Conservation (phyloP, 169 alveolate genomes). For the Plasmodium ovale region DNA sequence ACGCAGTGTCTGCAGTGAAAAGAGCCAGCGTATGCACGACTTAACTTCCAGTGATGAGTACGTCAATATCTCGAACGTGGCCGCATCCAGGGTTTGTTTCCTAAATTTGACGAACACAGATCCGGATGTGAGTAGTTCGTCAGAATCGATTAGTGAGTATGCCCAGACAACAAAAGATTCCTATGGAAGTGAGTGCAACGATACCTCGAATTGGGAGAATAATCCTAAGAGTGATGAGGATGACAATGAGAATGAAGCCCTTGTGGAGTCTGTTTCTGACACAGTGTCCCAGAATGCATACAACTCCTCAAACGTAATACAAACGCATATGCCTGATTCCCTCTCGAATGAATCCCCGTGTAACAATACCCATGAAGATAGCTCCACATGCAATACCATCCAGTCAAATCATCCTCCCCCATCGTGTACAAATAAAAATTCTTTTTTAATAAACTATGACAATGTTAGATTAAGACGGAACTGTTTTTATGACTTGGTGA, state of each 20-base stretch:
- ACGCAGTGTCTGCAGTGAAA: not conserved
- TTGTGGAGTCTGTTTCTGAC: too few relatives aligned
- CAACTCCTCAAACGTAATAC: too few relatives aligned
- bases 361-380: too few relatives aligned
- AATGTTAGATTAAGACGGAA: slow-evolving; percentile 9
- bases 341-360: too few relatives aligned
- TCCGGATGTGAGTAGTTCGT: not conserved
- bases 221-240: not conserved
- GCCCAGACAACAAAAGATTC: not conserved
- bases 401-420: slow-evolving; percentile 12
- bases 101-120: slow-evolving; percentile 13
- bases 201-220: not conserved
- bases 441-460: slow-evolving; percentile 54
- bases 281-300: too few relatives aligned
- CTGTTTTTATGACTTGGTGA: not conserved
- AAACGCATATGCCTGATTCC: too few relatives aligned
- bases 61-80: slow-evolving; percentile 23
- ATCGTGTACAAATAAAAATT: not conserved
- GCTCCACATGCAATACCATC: slow-evolving; percentile 26
- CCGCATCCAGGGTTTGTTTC: slow-evolving; percentile 10
- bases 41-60: slow-evolving; percentile 23
- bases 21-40: slow-evolving; percentile 31
- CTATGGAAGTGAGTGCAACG: not conserved
- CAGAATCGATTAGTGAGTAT: slow-evolving; percentile 10
- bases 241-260: slow-evolving; percentile 18